A percentile compares a stretch with the other conserved stretches of the same genome.
These are phyloP conservation scores for Xylariaceae sp. DNA, from an alignment of 2,329 filamentous ascomycete genomes.

Conservation along the genomic window DNA sequence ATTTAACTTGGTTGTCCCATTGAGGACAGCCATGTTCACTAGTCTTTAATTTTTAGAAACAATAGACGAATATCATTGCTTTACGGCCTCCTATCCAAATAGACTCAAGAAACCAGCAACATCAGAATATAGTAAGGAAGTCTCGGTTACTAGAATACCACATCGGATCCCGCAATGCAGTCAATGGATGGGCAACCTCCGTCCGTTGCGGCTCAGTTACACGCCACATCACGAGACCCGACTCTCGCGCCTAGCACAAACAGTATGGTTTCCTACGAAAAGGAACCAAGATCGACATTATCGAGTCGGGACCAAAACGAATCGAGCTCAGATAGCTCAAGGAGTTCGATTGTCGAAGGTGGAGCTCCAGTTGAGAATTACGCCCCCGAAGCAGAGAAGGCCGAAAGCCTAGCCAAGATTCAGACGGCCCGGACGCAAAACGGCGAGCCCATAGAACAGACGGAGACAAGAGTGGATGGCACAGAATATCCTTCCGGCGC, in stretches of 20 bases:
- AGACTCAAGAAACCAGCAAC: too few relatives aligned
- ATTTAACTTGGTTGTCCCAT: too few relatives aligned
- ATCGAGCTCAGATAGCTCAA: constrained; percentile 6
- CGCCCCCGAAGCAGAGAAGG: constrained; percentile 3
- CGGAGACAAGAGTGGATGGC: constrained; percentile 46
- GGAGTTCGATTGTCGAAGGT: constrained; percentile 6
- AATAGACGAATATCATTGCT: too few relatives aligned
- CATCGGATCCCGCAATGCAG: neutral
- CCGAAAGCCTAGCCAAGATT: constrained; percentile 9
- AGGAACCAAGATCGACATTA: constrained; percentile 11
- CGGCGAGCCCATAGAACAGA: constrained; percentile 33
- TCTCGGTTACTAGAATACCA: neutral
- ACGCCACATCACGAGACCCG: constrained; percentile 16
- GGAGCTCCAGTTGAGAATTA: neutral
- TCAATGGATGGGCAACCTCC: neutral
- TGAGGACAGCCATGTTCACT: too few relatives aligned
- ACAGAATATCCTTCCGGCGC: constrained; percentile 45
- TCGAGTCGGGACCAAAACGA: constrained; percentile 3
- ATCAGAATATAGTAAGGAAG: neutral
- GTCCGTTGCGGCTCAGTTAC: constrained; percentile 11
- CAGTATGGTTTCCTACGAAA: constrained; percentile 10
- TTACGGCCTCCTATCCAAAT: too few relatives aligned
- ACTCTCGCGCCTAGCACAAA: constrained; percentile 20
- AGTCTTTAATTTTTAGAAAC: too few relatives aligned
- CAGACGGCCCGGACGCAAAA: constrained; percentile 21